A percentile compares a stretch with the other conserved stretches of the same genome.
Conservation (phyloP, 306 rosid species). For the Trichosanthes cucumerina region DNA sequence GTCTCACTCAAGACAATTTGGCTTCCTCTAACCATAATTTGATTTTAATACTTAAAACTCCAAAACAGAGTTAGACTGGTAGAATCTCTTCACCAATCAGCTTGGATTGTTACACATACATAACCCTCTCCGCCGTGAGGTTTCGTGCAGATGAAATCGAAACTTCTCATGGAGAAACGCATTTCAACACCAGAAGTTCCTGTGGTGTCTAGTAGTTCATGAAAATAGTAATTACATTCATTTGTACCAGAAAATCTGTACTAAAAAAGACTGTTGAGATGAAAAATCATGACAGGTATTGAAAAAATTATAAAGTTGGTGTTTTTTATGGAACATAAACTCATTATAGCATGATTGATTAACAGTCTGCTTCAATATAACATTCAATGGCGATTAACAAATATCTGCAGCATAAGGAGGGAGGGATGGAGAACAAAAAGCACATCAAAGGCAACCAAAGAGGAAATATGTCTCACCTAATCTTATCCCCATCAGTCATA, state of each 20-base stretch:
- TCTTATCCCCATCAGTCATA: slow-evolving; percentile 12
- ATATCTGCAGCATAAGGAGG: background rate
- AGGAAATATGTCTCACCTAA: slow-evolving; percentile 11
- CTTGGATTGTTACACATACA: background rate
- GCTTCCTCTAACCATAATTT: background rate
- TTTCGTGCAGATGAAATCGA: background rate
- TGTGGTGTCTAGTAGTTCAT: background rate
- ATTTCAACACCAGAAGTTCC: background rate
- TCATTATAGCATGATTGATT: background rate
- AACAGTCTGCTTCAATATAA: background rate
- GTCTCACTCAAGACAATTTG: background rate
- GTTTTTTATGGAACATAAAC: background rate
- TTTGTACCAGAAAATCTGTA: background rate
- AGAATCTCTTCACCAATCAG: background rate
- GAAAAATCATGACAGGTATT: background rate
- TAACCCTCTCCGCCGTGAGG: background rate
- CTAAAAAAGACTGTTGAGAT: background rate
- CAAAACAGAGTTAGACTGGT: background rate
- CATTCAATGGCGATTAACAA: background rate
- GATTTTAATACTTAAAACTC: background rate
- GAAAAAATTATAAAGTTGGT: background rate
- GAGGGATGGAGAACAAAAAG: background rate
- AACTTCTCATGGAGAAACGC: background rate
- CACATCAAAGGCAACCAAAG: background rate
- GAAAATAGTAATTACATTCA: background rate